These are phyloP conservation scores for Fusarium marasasianum DNA, from an alignment of 2,329 filamentous ascomycete genomes.

Conservation along the genomic window DNA sequence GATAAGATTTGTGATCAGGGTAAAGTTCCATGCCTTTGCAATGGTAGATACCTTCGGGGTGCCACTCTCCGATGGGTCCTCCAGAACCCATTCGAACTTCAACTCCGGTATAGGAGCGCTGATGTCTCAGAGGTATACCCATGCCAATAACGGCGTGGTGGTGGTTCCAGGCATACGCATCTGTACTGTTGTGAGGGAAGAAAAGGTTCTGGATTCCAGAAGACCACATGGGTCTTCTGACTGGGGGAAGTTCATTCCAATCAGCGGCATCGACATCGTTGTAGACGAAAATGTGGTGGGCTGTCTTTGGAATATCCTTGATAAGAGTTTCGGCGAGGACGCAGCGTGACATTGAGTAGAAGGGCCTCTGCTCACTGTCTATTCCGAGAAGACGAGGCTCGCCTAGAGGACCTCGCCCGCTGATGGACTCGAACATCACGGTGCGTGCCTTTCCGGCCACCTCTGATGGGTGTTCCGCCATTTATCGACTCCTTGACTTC, in stretches of 20 bases:
- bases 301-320: conserved; percentile 15
- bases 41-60: not conserved
- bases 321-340: conserved; percentile 18
- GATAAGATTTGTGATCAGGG: not conserved
- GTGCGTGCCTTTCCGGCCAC: not conserved
- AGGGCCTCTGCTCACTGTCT: not conserved
- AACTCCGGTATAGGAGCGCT: not conserved
- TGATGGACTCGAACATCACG: not conserved
- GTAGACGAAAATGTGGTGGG: conserved; percentile 12
- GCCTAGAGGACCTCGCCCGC: not conserved
- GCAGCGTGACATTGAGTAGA: not conserved
- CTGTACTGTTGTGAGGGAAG: not conserved
- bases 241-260: not conserved
- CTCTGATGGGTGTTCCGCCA: not conserved
- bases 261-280: conserved; percentile 4
- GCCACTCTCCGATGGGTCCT: conserved; percentile 4
- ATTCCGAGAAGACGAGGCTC: not conserved
- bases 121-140: not conserved
- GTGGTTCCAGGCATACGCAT: not conserved
- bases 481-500: not conserved
- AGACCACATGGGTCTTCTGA: conserved; percentile 7
- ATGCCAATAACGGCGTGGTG: conserved; percentile 12
- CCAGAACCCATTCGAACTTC: conserved; percentile 16
- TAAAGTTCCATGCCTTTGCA: conserved; percentile 6
- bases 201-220: conserved; percentile 14